phyloP scores from a whole-genome alignment of 202 grass and related monocot genomes.

The Cymbopogon flexuosus region DNA sequence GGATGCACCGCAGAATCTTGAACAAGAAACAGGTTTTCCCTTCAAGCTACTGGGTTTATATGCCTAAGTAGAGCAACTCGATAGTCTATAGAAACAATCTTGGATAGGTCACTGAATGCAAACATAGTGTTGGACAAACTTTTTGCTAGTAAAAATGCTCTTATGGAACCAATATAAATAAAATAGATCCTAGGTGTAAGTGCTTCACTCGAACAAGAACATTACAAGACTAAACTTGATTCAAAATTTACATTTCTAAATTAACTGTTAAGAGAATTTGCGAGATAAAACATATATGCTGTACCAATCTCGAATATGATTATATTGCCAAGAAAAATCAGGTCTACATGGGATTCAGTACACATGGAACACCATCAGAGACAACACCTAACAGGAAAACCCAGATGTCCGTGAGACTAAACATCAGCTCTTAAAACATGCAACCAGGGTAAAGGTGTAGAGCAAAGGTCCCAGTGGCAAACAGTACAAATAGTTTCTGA shows the following conservation, averaged over 20 bases:
- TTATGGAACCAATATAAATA: background rate
- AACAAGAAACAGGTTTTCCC: background rate
- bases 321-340: background rate
- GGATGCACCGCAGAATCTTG: background rate
- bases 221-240: background rate
- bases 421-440: background rate
- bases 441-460: background rate
- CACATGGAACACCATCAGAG: background rate
- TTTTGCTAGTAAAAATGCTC: background rate
- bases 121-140: background rate
- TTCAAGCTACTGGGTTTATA: background rate
- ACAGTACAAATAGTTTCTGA: constrained; percentile 7
- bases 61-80: background rate
- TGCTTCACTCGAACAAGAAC: background rate
- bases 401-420: constrained; percentile 1
- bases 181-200: background rate
- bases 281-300: background rate
- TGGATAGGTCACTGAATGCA: background rate
- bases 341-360: background rate
- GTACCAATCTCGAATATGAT: background rate
- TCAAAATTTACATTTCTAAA: background rate
- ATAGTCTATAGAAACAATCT: background rate
- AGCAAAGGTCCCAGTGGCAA: constrained; percentile 20
- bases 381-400: background rate
- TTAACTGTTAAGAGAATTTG: background rate